phyloP scores from a whole-genome alignment of 805 yeast species.

The Barnettozyma wickerhamii region DNA sequence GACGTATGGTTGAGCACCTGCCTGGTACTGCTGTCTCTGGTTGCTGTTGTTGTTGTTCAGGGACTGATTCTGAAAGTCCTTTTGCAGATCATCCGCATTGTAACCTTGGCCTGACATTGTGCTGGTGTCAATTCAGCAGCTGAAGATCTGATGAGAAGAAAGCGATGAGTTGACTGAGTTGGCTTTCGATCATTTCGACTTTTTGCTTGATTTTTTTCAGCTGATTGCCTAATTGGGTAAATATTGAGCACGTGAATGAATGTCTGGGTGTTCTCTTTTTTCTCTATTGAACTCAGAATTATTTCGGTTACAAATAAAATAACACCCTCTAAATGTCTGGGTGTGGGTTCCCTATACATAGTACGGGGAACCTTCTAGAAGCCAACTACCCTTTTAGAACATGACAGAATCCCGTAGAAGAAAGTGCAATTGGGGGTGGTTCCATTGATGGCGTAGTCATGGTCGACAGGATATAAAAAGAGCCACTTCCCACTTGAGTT shows the following conservation, averaged over 20 bases:
- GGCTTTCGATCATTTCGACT: neutral
- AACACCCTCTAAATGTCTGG: too few species aligned
- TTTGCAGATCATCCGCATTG: conserved; percentile 26
- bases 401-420: too few species aligned
- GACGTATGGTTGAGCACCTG: conserved; percentile 37
- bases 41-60: conserved; percentile 17
- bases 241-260: neutral
- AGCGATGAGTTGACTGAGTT: too few species aligned
- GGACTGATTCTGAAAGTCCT: conserved; percentile 29
- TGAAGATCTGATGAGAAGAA: neutral
- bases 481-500: neutral
- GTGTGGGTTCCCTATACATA: too few species aligned
- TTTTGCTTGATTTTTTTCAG: neutral
- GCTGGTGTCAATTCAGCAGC: neutral
- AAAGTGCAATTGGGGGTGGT: too few species aligned
- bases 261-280: conserved; percentile 7
- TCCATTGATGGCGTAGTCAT: too few species aligned
- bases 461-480: neutral
- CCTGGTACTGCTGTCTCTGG: conserved; percentile 40
- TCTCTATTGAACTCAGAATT: too few species aligned
- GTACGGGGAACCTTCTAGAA: too few species aligned
- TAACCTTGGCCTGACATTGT: conserved; percentile 25
- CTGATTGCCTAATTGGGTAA: neutral
- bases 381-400: too few species aligned
- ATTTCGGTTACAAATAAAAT: too few species aligned